A percentile compares a stretch with the other conserved stretches of the same genome.
These are phyloP conservation scores for Osmanthus fragrans DNA, from an alignment of 257 asterid species.

Conservation along the genomic window DNA sequence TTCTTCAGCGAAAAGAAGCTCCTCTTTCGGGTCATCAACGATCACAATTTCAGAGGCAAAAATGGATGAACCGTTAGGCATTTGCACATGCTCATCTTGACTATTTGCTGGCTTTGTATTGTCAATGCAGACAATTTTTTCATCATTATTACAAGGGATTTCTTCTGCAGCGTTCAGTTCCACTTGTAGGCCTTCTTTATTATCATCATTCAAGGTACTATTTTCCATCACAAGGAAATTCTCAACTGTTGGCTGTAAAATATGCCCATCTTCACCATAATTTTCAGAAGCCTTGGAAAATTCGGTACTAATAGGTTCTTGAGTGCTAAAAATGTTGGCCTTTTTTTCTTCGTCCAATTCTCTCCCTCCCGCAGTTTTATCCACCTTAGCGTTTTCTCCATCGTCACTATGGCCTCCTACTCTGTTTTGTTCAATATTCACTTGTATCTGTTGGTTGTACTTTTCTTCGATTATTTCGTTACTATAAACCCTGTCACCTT, in stretches of 20 bases:
- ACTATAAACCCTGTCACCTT: constrained; percentile 9
- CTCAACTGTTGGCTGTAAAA: constrained; percentile 4
- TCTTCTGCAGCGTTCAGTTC: constrained; percentile 12
- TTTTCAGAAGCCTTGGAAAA: neutral
- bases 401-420: constrained; percentile 8
- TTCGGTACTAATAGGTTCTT: constrained; percentile 4
- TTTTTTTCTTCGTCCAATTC: constrained; percentile 8
- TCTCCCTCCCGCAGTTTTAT: neutral
- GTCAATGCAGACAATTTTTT: constrained; percentile 10
- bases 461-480: constrained; percentile 16
- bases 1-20: constrained; percentile 6
- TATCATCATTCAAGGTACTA: neutral
- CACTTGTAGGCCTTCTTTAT: constrained; percentile 9
- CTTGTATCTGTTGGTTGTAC: neutral
- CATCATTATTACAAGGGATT: constrained; percentile 3
- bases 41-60: neutral
- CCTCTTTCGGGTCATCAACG: neutral
- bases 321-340: neutral
- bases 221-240: constrained; percentile 1
- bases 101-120: constrained; percentile 16
- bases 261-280: constrained; percentile 12
- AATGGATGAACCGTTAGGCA: neutral
- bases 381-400: constrained; percentile 22
- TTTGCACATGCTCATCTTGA: neutral
- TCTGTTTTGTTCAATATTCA: constrained; percentile 6